Evolutionary conservation across 2,329 filamentous ascomycete species (phyloP).

Genomic region (Sporothrix luriei): DNA sequence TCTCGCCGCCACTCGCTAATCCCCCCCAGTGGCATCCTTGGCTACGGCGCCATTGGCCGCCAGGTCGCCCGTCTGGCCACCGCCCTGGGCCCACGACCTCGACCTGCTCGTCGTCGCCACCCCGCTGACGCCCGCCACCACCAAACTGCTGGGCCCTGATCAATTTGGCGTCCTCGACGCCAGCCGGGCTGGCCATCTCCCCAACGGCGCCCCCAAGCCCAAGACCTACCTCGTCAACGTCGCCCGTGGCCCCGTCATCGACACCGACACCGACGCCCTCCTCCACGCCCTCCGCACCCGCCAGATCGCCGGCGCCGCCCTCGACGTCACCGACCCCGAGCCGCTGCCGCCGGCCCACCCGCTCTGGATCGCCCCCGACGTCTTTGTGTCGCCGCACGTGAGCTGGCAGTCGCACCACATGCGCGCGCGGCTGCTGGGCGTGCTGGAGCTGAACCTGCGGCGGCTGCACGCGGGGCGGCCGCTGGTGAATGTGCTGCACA

Average conservation of each 20-base stretch:
- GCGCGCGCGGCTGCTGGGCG: slow-evolving; percentile 23
- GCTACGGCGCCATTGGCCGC: slow-evolving; percentile 51
- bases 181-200: slow-evolving; percentile 37
- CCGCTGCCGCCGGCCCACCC: slow-evolving; percentile 62
- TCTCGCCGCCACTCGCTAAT: neutral
- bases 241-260: slow-evolving; percentile 58
- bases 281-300: slow-evolving; percentile 3
- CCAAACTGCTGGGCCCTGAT: slow-evolving; percentile 51
- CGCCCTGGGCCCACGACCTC: slow-evolving; percentile 58
- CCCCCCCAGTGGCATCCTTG: slow-evolving; percentile 45
- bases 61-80: slow-evolving; percentile 54
- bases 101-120: slow-evolving; percentile 57
- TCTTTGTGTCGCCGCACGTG: slow-evolving; percentile 51
- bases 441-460: slow-evolving; percentile 35
- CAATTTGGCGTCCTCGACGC: slow-evolving; percentile 51
- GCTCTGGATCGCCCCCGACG: slow-evolving; percentile 63
- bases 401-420: slow-evolving; percentile 34
- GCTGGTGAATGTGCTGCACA: slow-evolving; percentile 34
- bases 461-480: slow-evolving; percentile 24
- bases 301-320: slow-evolving; percentile 55
- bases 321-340: slow-evolving; percentile 70
- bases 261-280: slow-evolving; percentile 57
- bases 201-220: slow-evolving; percentile 36
- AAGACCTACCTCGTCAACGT: slow-evolving; percentile 66
- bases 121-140: slow-evolving; percentile 54